phyloP scores from a whole-genome alignment of 495 filamentous ascomycete species.

The Aspergillus diversus region DNA sequence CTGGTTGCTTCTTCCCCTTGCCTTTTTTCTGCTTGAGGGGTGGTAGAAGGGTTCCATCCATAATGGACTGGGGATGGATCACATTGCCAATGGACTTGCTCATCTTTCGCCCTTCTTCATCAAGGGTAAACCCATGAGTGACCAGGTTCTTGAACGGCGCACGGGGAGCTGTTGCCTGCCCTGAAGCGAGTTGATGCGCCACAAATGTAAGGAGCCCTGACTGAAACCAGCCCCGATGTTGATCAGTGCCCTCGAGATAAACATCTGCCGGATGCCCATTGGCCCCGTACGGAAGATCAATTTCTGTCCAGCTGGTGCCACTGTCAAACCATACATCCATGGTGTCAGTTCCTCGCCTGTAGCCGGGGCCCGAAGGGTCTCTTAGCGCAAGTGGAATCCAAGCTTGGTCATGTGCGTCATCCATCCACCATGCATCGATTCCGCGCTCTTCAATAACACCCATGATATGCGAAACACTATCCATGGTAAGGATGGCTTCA shows the following conservation, averaged over 20 bases:
- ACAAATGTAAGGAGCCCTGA: slow-evolving; percentile 93
- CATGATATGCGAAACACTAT: slow-evolving; percentile 85
- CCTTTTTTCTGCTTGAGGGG: slow-evolving; percentile 58
- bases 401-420: slow-evolving; percentile 67
- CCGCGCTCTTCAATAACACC: slow-evolving; percentile 73
- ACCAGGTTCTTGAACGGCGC: slow-evolving; percentile 84
- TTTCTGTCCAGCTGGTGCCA: slow-evolving; percentile 86
- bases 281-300: slow-evolving; percentile 44
- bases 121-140: slow-evolving; percentile 94
- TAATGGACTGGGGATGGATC: slow-evolving; percentile 79
- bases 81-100: slow-evolving; percentile 96
- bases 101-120: slow-evolving; percentile 92
- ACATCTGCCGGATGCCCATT: slow-evolving; percentile 72
- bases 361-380: slow-evolving; percentile 42
- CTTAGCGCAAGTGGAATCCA: slow-evolving; percentile 70
- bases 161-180: slow-evolving; percentile 36
- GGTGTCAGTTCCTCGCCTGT: slow-evolving; percentile 84
- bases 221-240: slow-evolving; percentile 98
- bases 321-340: slow-evolving; percentile 99
- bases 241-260: slow-evolving; percentile 92
- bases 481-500: slow-evolving; percentile 73
- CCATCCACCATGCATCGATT: slow-evolving; percentile 92
- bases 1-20: slow-evolving; percentile 53
- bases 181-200: slow-evolving; percentile 55
- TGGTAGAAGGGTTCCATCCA: slow-evolving; percentile 73